Evolutionary conservation across 1,284 basidiomycete genomes (phyloP), one percentile per base, ranked within the genome.

Genomic region (Rhodotorula sp.): DNA sequence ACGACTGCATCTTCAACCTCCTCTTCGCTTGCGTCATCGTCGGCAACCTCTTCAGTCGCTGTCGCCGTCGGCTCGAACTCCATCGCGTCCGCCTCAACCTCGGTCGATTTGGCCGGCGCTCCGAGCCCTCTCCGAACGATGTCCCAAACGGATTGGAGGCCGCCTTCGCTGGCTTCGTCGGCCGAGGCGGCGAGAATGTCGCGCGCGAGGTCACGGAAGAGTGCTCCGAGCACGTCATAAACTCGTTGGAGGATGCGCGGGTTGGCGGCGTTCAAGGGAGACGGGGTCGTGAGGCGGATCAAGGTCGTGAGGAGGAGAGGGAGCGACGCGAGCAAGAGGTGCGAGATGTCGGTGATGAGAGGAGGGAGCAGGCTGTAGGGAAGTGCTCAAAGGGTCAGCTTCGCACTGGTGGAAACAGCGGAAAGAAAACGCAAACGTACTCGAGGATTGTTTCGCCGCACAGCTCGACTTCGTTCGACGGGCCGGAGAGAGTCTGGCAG

Each of bases 221-320:
- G 57, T 19, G 70, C 75, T 12, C 76, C 78, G 54, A 79, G 67
- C 8, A 76, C 75, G 60, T 79, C 76, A 67, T 77, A 77, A 4
- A 73, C 69, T 23, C 68, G 69, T 62, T 71, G 75, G n/a, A 73
- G 73, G 48, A 73, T 71, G 57, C 62, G 62, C 4, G 68, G 73
- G 59, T 70, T 76, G 48, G 72, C 70, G 61, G 69, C 68, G 55
- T 65, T 69, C 48, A 71, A 68, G 28, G 71, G 73, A 4, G 66
- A 70, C 15, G 71, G 75, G 12, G 62, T 68, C 26, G 69, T 72
- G 23, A 73, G 69, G 49, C 58, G 67, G 58, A 71, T 73, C 55
- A 70, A 67, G 43, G 71, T 75, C 15, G 70, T 71, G 48, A 69
- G 71, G 56, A 67, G 72, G 52, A 60, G 71, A 6, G 64, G 60